Evolutionary conservation across 805 yeast genomes (phyloP).

Genomic region (Metschnikowia peoriensis): DNA sequence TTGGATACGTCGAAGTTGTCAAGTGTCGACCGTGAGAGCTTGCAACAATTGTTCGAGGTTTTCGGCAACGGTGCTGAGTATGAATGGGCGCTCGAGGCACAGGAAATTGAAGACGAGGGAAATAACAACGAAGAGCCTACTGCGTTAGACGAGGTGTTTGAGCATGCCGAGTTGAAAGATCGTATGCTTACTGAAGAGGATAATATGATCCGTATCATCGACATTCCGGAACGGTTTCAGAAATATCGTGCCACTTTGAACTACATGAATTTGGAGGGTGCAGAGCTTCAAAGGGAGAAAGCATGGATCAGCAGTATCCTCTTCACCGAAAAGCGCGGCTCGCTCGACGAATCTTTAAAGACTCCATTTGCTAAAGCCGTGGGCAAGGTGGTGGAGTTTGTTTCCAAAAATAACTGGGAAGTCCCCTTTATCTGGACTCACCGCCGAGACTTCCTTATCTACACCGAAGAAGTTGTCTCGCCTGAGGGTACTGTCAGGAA

Average conservation of each 20-base stretch:
- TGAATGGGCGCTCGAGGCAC: constrained; percentile 96
- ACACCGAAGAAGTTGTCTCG: constrained; percentile 46
- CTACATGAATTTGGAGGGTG: constrained; percentile 64
- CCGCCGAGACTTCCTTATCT: constrained; percentile 82
- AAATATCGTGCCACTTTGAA: constrained; percentile 64
- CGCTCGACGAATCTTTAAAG: constrained; percentile 37
- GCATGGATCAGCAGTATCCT: constrained; percentile 76
- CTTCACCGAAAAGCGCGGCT: constrained; percentile 51
- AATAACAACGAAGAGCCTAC: constrained; percentile 53
- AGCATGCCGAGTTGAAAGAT: constrained; percentile 87
- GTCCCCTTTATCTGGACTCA: constrained; percentile 96
- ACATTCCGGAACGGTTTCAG: constrained; percentile 92
- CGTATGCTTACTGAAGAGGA: constrained; percentile 91
- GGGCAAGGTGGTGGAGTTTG: constrained; percentile 63
- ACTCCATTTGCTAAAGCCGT: constrained; percentile 68
- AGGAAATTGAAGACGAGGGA: constrained; percentile 60
- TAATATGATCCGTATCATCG: constrained; percentile 77
- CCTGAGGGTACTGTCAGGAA: constrained; percentile 36
- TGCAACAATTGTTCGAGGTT: constrained; percentile 89
- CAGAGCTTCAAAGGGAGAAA: constrained; percentile 70
- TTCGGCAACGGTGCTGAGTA: constrained; percentile 97
- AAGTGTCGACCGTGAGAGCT: constrained; percentile 79
- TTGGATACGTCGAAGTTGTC: constrained; percentile 59
- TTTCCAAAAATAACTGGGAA: constrained; percentile 77
- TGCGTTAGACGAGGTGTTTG: constrained; percentile 85